These are phyloP conservation scores for Zasmidium angulare DNA, from an alignment of 2,329 filamentous ascomycete species.

Conservation along the genomic window DNA sequence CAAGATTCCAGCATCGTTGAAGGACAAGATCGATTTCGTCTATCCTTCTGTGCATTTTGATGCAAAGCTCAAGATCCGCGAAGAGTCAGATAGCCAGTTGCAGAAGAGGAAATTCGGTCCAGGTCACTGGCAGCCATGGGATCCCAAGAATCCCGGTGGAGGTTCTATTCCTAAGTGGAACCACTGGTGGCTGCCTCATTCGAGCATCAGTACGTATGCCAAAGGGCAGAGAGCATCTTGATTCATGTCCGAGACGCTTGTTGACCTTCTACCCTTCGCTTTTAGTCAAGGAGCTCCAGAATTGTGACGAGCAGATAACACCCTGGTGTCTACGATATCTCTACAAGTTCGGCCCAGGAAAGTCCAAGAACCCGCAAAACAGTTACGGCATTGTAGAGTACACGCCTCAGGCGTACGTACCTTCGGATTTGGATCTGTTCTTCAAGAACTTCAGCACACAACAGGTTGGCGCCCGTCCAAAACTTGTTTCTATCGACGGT, in stretches of 20 bases:
- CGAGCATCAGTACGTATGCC: background rate
- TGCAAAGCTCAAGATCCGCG: conserved; percentile 31
- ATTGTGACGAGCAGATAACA: conserved; percentile 57
- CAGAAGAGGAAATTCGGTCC: conserved; percentile 22
- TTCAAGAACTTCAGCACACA: conserved; percentile 36
- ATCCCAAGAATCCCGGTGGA: conserved; percentile 22
- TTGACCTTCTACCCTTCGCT: too few relatives aligned
- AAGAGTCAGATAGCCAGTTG: conserved; percentile 11
- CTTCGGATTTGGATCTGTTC: conserved; percentile 37
- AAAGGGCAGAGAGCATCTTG: too few relatives aligned
- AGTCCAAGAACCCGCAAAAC: conserved; percentile 47
- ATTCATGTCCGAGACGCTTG: too few relatives aligned
- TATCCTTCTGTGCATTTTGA: conserved; percentile 43
- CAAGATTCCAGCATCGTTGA: conserved; percentile 32
- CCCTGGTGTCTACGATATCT: conserved; percentile 51
- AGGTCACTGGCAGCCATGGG: conserved; percentile 1
- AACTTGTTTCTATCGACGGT: conserved; percentile 33
- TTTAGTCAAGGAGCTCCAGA: conserved; percentile 36
- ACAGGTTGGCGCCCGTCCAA: conserved; percentile 34
- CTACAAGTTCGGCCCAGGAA: conserved; percentile 37
- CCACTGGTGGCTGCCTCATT: background rate
- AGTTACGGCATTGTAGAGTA: conserved; percentile 56
- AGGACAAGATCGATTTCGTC: conserved; percentile 38
- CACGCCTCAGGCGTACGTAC: conserved; percentile 51
- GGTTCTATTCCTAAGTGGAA: conserved; percentile 34